These are phyloP conservation scores for Tulasnella sp. DNA, from an alignment of 768 basidiomycete genomes.

Conservation along the genomic window DNA sequence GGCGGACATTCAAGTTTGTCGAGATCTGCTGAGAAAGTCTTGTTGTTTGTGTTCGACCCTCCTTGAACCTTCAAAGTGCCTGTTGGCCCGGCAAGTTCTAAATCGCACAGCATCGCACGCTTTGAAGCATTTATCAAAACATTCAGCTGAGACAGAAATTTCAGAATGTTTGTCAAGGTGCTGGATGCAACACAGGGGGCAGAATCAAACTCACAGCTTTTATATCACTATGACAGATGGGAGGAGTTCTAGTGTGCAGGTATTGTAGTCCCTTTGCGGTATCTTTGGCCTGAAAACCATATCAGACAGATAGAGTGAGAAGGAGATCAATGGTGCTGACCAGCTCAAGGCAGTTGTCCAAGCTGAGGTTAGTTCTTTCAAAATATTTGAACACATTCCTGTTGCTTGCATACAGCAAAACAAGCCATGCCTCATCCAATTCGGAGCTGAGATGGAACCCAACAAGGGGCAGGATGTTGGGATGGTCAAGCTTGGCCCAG, in stretches of 20 bases:
- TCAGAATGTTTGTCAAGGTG: too few relatives aligned
- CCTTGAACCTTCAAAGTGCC: background rate
- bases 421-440: background rate
- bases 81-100: slow-evolving; percentile 11
- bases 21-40: too few relatives aligned
- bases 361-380: background rate
- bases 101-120: slow-evolving; percentile 10
- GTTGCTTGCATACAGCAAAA: background rate
- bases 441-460: background rate
- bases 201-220: background rate
- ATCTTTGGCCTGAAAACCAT: background rate
- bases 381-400: background rate
- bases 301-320: background rate
- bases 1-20: too few relatives aligned
- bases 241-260: background rate
- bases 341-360: background rate
- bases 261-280: background rate
- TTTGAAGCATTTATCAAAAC: background rate
- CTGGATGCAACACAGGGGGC: too few relatives aligned
- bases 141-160: slow-evolving; percentile 1
- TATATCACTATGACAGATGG: slow-evolving; percentile 2
- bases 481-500: background rate
- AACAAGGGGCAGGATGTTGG: background rate
- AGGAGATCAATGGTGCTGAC: background rate
- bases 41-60: background rate